Evolutionary conservation across 805 yeast genomes (phyloP), one percentile per base, ranked within the genome.

Genomic region (Debaryomyces castellii): DNA sequence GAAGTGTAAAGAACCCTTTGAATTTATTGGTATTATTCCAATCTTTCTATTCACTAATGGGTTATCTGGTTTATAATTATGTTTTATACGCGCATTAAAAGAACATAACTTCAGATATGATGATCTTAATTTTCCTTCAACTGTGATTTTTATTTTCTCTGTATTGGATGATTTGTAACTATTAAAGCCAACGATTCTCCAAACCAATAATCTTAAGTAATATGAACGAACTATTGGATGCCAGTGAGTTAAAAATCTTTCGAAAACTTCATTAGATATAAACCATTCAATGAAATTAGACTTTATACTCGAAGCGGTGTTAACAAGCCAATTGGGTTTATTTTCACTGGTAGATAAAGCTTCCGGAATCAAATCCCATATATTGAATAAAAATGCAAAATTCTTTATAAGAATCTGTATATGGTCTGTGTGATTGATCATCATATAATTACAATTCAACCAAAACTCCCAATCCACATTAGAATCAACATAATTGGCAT

Each of bases 401-500:
- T 82, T 80, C 48, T 87, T 78, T 17, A 85, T 67, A 49, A 86
- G 81, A 18, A 78, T 75, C 51, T 80, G 83, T 51, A 81, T 72
- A 59, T 80, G 87, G 38, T 80, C 81, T 6, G 89, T 80, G 34
- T 63, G 58, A 6, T 69, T 57, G n/a, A 88, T 60, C 83, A 88
- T 77, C 46, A 79, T 69, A 47, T 77, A 65, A 11, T 72, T 62
- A 12, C 86, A 83, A 44, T 74, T 70, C 5, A 85, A 61, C 96
- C 96, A 89, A 57, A 89, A 88, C 41, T 71, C 67, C 94, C 96
- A 89, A 65, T 85, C 79, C 20, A 87, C 63, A 40, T 52, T 51
- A 20, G 43, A 30, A 43, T 53, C 56, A 43, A 66, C 63, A 47
- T 71, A 67, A 48, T 64, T 65, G 25, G 66, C 55, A 46, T 62